Evolutionary conservation across 129 eudicot genomes (phyloP).

Genomic region (Lonicera japonica): DNA sequence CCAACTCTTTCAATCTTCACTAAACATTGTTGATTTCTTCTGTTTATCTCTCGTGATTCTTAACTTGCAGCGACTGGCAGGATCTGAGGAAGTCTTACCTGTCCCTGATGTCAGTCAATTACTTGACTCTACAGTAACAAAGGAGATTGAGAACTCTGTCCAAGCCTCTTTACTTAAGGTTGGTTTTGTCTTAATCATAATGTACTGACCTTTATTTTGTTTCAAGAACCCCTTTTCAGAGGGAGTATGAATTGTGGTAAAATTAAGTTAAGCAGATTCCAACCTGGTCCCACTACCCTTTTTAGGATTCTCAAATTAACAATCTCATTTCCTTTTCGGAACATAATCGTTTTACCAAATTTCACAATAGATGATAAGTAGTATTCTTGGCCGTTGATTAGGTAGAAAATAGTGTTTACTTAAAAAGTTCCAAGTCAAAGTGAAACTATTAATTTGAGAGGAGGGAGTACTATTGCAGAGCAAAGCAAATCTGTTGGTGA

Average conservation of each 20-base stretch:
- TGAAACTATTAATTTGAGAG: too few species aligned
- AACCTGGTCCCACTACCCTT: background rate
- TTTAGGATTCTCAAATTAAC: too few species aligned
- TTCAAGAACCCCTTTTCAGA: background rate
- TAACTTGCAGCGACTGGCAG: slow-evolving; percentile 72
- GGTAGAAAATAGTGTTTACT: too few species aligned
- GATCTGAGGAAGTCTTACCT: slow-evolving; percentile 77
- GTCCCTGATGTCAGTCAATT: slow-evolving; percentile 47
- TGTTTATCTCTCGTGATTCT: slow-evolving; percentile 3
- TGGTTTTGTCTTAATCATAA: slow-evolving; percentile 5
- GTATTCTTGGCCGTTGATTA: too few species aligned
- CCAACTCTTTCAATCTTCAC: background rate
- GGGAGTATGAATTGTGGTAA: background rate
- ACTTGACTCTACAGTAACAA: slow-evolving; percentile 33
- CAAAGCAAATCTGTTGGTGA: background rate
- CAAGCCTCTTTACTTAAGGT: slow-evolving; percentile 67
- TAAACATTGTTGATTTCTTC: background rate
- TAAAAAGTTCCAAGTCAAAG: too few species aligned
- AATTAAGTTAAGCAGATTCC: background rate
- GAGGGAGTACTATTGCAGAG: too few species aligned
- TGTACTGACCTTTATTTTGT: background rate
- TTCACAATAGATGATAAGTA: too few species aligned
- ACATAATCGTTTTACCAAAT: too few species aligned
- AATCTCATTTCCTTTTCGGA: too few species aligned
- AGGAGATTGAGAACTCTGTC: slow-evolving; percentile 49